A percentile compares a stretch with the other conserved stretches of the same genome.
These are phyloP conservation scores for Amylostereum areolatum DNA, from an alignment of 1,284 basidiomycete genomes.

Conservation along the genomic window DNA sequence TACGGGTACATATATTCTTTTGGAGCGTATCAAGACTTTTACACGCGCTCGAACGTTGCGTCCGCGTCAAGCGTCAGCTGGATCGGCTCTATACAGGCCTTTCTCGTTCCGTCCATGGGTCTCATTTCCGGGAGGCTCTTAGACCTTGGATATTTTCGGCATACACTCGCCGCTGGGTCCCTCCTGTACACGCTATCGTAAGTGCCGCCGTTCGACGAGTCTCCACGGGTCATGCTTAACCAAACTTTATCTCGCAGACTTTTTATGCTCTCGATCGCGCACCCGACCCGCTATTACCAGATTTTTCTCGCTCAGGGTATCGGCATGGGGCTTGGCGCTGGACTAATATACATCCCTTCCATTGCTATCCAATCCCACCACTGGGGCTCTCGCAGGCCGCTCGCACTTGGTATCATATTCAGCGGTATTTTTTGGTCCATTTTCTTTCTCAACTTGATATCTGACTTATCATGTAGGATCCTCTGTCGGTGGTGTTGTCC, in stretches of 20 bases:
- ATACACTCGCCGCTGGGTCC: background rate
- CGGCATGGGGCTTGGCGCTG: background rate
- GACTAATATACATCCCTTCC: background rate
- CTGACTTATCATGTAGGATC: background rate
- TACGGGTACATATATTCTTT: background rate
- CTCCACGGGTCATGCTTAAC: background rate
- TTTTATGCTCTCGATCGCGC: background rate
- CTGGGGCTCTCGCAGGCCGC: background rate
- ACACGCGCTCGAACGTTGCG: background rate
- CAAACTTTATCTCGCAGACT: background rate
- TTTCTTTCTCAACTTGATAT: background rate
- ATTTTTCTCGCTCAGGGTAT: background rate
- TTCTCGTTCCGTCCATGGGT: slow-evolving; percentile 1
- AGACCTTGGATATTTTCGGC: background rate
- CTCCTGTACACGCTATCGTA: background rate
- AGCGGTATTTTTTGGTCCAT: background rate
- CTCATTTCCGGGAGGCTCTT: background rate
- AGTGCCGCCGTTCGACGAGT: background rate
- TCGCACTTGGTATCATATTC: background rate
- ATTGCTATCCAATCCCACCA: background rate
- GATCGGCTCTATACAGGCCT: slow-evolving; percentile 5
- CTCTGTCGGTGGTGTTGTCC: background rate
- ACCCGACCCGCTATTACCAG: background rate
- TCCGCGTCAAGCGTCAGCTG: slow-evolving; percentile 3
- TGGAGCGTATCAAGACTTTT: slow-evolving; percentile 6